Percentiles rank a stretch among this genome's conserved stretches.
phyloP scores from a whole-genome alignment of 1,284 basidiomycete genomes.

The Boletellus deceptivus region DNA sequence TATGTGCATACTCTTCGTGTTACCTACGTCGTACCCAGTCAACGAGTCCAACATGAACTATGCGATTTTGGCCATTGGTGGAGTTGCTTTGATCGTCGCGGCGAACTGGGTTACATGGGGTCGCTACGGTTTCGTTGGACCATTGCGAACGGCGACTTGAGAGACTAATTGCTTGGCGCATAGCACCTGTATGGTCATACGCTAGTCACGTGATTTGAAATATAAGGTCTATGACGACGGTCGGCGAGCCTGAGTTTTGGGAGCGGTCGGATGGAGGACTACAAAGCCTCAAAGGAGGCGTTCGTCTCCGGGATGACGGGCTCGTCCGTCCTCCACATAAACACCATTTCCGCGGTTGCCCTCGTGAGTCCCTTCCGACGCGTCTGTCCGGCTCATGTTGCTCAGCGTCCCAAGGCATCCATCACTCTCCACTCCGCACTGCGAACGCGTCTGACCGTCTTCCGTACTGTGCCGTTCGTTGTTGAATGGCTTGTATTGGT shows the following conservation, averaged over 20 bases:
- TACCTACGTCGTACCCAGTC: conserved; percentile 61
- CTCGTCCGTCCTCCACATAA: conserved; percentile 73
- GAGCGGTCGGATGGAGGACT: conserved; percentile 35
- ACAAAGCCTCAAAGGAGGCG: conserved; percentile 84
- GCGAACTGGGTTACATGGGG: conserved; percentile 12
- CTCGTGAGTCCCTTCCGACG: conserved; percentile 51
- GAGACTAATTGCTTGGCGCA: neutral
- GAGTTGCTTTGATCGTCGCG: conserved; percentile 28
- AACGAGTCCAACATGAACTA: conserved; percentile 66
- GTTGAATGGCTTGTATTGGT: conserved; percentile 68
- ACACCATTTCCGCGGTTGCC: conserved; percentile 69
- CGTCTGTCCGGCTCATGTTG: neutral
- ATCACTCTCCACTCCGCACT: conserved; percentile 67
- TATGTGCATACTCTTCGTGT: conserved; percentile 55
- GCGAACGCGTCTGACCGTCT: conserved; percentile 44
- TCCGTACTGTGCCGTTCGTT: conserved; percentile 41
- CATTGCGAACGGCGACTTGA: conserved; percentile 3
- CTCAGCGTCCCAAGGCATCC: conserved; percentile 53
- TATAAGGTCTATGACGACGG: neutral
- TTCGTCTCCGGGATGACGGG: conserved; percentile 85
- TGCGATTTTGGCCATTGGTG: conserved; percentile 51
- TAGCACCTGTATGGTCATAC: no score
- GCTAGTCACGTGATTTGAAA: conserved; percentile 13
- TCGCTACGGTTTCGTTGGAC: conserved; percentile 35
- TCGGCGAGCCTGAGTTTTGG: neutral